phyloP scores from a whole-genome alignment of 441 rosid genomes.

The Arabidopsis hybrid region DNA sequence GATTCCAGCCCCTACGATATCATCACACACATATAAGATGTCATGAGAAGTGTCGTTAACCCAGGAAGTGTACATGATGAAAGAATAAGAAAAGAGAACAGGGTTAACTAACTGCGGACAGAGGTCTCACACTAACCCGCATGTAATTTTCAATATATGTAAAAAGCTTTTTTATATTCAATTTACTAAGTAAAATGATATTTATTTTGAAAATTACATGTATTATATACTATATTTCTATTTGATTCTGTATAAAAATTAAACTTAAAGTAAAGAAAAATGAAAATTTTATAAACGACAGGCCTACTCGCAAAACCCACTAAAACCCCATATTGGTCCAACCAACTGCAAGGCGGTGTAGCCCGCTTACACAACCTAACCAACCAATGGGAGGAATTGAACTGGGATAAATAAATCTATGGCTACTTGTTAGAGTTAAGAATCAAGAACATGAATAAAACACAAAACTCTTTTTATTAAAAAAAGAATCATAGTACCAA shows the following conservation, averaged over 20 bases:
- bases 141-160: background rate
- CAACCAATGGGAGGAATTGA: background rate
- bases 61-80: background rate
- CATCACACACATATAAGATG: conserved; percentile 9
- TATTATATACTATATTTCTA: background rate
- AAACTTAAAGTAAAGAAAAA: background rate
- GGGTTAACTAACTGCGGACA: background rate
- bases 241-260: background rate
- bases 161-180: background rate
- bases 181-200: background rate
- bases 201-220: background rate
- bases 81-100: too few relatives aligned
- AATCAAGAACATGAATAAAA: background rate
- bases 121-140: background rate
- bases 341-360: background rate
- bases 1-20: conserved; percentile 79
- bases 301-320: background rate
- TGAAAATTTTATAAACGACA: background rate
- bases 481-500: background rate
- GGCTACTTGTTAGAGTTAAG: background rate
- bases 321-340: background rate
- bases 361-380: background rate
- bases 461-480: background rate
- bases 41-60: conserved; percentile 7
- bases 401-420: background rate